phyloP scores from a whole-genome alignment of 1,139 yeast species.

The Hyphopichia buzzinii region DNA sequence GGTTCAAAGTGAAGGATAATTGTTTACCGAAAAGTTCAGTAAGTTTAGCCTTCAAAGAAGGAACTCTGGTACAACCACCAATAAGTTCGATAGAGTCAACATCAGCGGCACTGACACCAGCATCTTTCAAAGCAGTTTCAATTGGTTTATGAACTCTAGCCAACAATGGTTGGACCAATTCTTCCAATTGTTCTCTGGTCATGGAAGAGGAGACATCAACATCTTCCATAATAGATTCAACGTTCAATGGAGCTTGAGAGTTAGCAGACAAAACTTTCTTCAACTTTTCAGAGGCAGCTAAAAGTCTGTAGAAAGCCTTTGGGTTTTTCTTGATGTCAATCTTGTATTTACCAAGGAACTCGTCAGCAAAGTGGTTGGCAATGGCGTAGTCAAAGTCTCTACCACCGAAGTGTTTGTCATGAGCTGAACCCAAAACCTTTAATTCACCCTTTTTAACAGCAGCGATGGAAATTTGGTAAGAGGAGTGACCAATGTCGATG shows the following conservation, averaged over 20 bases:
- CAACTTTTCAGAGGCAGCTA: constrained; percentile 86
- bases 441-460: constrained; percentile 96
- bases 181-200: constrained; percentile 91
- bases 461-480: constrained; percentile 87
- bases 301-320: constrained; percentile 92
- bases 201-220: constrained; percentile 90
- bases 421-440: constrained; percentile 87
- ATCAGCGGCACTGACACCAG: constrained; percentile 69
- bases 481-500: constrained; percentile 95
- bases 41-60: constrained; percentile 80
- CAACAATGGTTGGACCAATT: constrained; percentile 77
- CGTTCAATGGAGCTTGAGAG: constrained; percentile 89
- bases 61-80: constrained; percentile 99
- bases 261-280: constrained; percentile 97
- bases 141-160: constrained; percentile 74
- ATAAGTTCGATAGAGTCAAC: constrained; percentile 90
- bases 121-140: constrained; percentile 76
- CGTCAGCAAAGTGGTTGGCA: constrained; percentile 91
- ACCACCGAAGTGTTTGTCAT: constrained; percentile 97
- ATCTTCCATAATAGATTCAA: constrained; percentile 97
- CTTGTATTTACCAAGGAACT: constrained; percentile 87
- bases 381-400: constrained; percentile 93
- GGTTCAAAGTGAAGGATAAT: constrained; percentile 93
- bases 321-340: constrained; percentile 88
- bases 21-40: constrained; percentile 80